Conservation (phyloP, 164 flowering plant genomes). For the Dillenia turbinata region DNA sequence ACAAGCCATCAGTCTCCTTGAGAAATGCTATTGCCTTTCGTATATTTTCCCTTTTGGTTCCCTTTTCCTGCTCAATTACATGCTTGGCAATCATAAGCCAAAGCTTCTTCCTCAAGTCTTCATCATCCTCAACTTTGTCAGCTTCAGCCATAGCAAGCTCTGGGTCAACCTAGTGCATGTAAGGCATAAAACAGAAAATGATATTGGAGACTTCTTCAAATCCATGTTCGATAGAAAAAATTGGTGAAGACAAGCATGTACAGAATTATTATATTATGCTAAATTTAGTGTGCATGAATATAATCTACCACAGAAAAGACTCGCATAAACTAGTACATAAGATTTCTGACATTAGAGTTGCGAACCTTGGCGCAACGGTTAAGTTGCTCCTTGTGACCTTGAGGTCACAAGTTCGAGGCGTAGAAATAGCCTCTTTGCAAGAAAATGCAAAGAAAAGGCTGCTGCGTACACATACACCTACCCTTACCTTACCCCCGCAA, state of each 20-base stretch:
- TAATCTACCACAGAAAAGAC: background rate
- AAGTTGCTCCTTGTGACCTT: no score
- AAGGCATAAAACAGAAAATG: conserved; percentile 1
- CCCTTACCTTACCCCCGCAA: no score
- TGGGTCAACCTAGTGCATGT: conserved; percentile 70
- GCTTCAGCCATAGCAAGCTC: conserved; percentile 99
- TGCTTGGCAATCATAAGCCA: conserved; percentile 99
- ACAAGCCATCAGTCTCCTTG: conserved; percentile 94
- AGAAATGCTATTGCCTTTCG: conserved; percentile 97
- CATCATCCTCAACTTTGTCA: conserved; percentile 99
- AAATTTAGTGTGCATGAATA: background rate
- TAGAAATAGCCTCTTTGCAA: no score
- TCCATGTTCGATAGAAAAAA: background rate
- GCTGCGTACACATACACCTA: no score
- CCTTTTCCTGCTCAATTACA: conserved; percentile 95
- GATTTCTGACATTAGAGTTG: background rate
- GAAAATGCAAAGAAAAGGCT: no score
- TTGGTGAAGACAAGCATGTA: background rate
- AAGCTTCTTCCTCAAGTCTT: conserved; percentile 93
- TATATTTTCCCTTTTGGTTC: conserved; percentile 95
- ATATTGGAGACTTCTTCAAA: background rate
- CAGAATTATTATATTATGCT: background rate
- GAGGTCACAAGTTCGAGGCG: no score
- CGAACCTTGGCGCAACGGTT: no score
- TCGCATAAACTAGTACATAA: conserved; percentile 1